Conservation (phyloP, 1,284 basidiomycete genomes). For the Trichosporon coremiiforme region DNA sequence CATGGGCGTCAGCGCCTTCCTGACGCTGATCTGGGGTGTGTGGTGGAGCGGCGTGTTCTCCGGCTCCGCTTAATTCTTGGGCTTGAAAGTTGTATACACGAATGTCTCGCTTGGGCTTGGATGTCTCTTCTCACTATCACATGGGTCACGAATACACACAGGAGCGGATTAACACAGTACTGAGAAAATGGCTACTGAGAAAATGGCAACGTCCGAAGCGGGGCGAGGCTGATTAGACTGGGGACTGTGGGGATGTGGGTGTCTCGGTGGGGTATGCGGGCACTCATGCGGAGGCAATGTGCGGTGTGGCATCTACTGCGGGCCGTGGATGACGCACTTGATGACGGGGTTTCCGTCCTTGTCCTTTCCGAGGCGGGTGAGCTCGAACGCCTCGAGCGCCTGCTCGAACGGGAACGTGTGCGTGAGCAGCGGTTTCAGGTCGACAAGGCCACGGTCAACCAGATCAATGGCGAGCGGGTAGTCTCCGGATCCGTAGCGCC, state of each 20-base stretch:
- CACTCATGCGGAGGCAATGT: background rate
- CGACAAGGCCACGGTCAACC: constrained; percentile 60
- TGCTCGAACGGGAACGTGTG: constrained; percentile 65
- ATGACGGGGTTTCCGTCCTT: constrained; percentile 60
- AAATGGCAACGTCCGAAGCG: constrained; percentile 6
- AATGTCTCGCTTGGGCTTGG: background rate
- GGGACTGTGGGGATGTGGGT: background rate
- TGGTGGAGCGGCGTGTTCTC: constrained; percentile 48
- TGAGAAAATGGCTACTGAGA: background rate
- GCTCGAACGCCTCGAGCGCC: constrained; percentile 62
- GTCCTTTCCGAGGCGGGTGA: constrained; percentile 69
- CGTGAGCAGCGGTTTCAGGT: constrained; percentile 61
- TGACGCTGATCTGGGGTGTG: constrained; percentile 51
- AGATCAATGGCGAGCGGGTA: constrained; percentile 61
- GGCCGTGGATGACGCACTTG: constrained; percentile 55
- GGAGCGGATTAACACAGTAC: background rate
- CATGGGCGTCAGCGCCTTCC: constrained; percentile 48
- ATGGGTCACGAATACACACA: constrained; percentile 1
- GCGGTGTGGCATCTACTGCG: constrained; percentile 35
- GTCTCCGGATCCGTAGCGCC: constrained; percentile 54
- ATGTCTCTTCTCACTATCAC: background rate
- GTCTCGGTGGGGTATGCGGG: background rate
- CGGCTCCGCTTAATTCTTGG: background rate
- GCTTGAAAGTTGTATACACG: background rate
- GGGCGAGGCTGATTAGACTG: too few species aligned